Evolutionary conservation across 345 rosid species (phyloP).

Genomic region (Eutrema japonicum): DNA sequence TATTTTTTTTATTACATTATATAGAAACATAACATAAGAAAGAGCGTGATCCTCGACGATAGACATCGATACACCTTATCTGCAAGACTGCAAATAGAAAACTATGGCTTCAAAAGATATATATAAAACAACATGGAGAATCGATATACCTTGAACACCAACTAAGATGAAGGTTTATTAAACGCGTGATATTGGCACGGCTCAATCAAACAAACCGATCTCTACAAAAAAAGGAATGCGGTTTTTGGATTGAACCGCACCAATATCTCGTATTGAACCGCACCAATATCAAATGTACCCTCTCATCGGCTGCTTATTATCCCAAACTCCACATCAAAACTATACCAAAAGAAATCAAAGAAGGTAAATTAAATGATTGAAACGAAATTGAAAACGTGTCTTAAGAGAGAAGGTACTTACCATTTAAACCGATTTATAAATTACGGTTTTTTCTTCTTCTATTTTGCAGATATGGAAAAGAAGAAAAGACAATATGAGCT

Average conservation of each 20-base stretch:
- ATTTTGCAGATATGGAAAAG: conserved; percentile 15
- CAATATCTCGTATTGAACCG: conserved; percentile 76
- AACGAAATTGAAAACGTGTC: not conserved
- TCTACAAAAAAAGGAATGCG: conserved; percentile 44
- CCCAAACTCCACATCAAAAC: conserved; percentile 3
- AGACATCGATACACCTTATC: conserved; percentile 1
- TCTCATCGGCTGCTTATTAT: not conserved
- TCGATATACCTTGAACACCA: conserved; percentile 13
- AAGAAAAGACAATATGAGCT: conserved; percentile 30
- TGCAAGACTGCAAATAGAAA: conserved; percentile 2
- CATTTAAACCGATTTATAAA: conserved; percentile 4
- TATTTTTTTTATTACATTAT: not conserved
- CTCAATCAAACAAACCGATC: conserved; percentile 76
- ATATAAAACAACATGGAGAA: not conserved
- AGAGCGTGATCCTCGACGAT: conserved; percentile 20
- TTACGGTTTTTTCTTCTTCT: not conserved
- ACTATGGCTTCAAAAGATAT: not conserved
- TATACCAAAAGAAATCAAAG: conserved; percentile 7
- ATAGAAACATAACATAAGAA: not conserved
- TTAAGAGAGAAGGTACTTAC: conserved; percentile 17
- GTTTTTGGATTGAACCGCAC: conserved; percentile 80
- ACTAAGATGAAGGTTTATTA: not conserved
- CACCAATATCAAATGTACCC: not conserved
- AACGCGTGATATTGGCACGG: conserved; percentile 97
- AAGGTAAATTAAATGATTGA: conserved; percentile 4